A percentile compares a stretch with the other conserved stretches of the same genome.
Evolutionary conservation across 352 stramenopile genomes (phyloP).

Genomic region (Phytopythium delawarense): DNA sequence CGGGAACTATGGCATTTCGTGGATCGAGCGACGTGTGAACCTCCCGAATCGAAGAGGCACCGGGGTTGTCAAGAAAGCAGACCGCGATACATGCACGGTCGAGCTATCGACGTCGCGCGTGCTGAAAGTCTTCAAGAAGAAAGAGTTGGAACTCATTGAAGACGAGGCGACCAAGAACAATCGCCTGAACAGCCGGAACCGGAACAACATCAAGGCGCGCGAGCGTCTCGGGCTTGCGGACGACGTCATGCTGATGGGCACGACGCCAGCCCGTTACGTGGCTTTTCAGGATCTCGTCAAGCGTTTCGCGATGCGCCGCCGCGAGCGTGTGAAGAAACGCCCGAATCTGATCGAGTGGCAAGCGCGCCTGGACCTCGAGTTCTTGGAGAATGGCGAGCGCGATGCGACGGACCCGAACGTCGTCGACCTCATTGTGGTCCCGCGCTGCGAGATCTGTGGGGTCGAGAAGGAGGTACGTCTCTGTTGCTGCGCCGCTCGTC

Average conservation of each 20-base stretch:
- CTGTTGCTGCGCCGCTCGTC: background rate
- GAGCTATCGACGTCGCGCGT: conserved; percentile 69
- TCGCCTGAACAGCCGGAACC: conserved; percentile 49
- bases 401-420: conserved; percentile 55
- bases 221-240: conserved; percentile 69
- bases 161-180: conserved; percentile 50
- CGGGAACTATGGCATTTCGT: conserved; percentile 83
- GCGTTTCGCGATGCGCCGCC: conserved; percentile 73
- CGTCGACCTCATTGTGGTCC: conserved; percentile 64
- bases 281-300: conserved; percentile 85
- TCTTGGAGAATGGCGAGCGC: conserved; percentile 44
- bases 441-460: conserved; percentile 75
- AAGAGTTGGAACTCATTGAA: conserved; percentile 75
- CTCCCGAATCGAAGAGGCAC: conserved; percentile 71
- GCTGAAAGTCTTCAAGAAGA: conserved; percentile 85
- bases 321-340: conserved; percentile 81
- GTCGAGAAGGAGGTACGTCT: conserved; percentile 75
- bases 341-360: conserved; percentile 82
- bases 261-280: conserved; percentile 71
- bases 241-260: conserved; percentile 78
- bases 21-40: conserved; percentile 84
- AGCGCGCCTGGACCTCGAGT: conserved; percentile 60
- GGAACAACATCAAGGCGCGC: conserved; percentile 69
- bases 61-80: conserved; percentile 78
- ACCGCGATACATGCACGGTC: conserved; percentile 83